Base-by-base conservation (phyloP, 2,329 filamentous ascomycete genomes). In the Teratosphaeriaceae sp. region DNA sequence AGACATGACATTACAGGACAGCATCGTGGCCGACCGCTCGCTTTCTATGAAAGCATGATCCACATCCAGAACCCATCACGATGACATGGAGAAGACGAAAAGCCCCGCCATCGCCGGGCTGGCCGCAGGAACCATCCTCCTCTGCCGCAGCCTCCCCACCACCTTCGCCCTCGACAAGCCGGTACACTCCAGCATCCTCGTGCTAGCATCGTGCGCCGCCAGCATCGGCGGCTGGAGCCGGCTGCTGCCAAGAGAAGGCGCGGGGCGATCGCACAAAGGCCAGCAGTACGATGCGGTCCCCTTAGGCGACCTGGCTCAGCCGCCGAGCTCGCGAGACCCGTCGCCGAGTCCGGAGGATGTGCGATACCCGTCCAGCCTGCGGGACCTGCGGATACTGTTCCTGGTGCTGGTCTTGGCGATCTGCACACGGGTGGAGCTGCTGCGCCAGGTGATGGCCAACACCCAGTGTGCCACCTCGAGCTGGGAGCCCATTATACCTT, bases 131-230 rank as follows among this genome's bases (percentile, higher is more conserved):
- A 59, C 56, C 2, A 36, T 50, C 15, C 38, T 55, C 21, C 40
- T 62, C 30, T 52, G 56, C 13, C 42, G 48, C 16, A 47, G 45
- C 18, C 36, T 51, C 9, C 50, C 52, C 2, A 53, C 52, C 27
- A 57, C 55, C 34, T 58, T 63, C 49, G 59, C 58, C 22, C 55
- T 61, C 50, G 73, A 73, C 50, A 68, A 67, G 38, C 71, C 72
- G 3, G 50, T 72, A 12, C 69, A 69, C 49, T 64, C 69, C 5
- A 55, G 62, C 15, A 59, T 69, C 27, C 49, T 70, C 3, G 54
- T 65, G 18, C 68, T 73, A 29, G 61, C 65, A 30, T 55, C 66
- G 19, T 57, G 65, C 8, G 69, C 68, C 7, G 48, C 59, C 18
- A 59, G 55, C 29, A 56, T 72, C 22, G 46, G 71, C 9, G 53